A percentile compares a stretch with the other conserved stretches of the same genome.
Evolutionary conservation across 2,329 filamentous ascomycete genomes (phyloP).

Genomic region (Colletotrichum endophyticum): DNA sequence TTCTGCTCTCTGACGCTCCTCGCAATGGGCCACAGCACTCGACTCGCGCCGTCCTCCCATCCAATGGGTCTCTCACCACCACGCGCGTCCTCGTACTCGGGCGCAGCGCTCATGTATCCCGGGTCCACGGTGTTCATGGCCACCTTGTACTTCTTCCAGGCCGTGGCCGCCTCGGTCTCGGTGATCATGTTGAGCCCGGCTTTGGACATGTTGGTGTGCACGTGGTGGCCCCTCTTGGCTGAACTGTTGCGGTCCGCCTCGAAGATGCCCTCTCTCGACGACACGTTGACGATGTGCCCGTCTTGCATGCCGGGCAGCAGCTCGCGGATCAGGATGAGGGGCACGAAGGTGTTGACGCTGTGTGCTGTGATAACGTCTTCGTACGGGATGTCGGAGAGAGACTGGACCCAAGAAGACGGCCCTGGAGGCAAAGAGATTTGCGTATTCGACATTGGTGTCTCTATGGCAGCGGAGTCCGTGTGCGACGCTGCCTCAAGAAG

Average conservation of each 20-base stretch:
- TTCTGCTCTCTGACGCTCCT: neutral
- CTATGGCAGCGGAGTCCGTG: neutral
- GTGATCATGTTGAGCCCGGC: constrained; percentile 46
- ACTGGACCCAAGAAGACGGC: constrained; percentile 24
- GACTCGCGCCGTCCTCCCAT: constrained; percentile 41
- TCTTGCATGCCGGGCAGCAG: constrained; percentile 33
- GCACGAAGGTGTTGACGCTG: constrained; percentile 40
- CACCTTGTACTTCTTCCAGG: constrained; percentile 32
- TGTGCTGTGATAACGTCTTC: constrained; percentile 41
- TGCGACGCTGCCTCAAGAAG: neutral
- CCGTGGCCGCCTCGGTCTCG: constrained; percentile 35
- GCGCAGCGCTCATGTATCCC: constrained; percentile 41
- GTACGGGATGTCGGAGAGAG: constrained; percentile 39
- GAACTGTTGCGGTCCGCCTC: constrained; percentile 23
- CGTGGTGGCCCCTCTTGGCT: constrained; percentile 35
- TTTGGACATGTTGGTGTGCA: constrained; percentile 45
- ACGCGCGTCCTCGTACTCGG: constrained; percentile 28
- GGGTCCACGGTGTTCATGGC: constrained; percentile 43
- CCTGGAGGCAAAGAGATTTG: neutral
- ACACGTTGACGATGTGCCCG: constrained; percentile 37
- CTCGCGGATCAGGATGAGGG: constrained; percentile 40
- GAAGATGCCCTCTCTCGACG: constrained; percentile 39
- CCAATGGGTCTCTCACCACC: constrained; percentile 34
- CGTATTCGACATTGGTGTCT: neutral
- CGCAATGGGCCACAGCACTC: constrained; percentile 37